Evolutionary conservation across 225 moss, liverwort and hornwort species (phyloP).

Genomic region (Takakia lepidozioides): DNA sequence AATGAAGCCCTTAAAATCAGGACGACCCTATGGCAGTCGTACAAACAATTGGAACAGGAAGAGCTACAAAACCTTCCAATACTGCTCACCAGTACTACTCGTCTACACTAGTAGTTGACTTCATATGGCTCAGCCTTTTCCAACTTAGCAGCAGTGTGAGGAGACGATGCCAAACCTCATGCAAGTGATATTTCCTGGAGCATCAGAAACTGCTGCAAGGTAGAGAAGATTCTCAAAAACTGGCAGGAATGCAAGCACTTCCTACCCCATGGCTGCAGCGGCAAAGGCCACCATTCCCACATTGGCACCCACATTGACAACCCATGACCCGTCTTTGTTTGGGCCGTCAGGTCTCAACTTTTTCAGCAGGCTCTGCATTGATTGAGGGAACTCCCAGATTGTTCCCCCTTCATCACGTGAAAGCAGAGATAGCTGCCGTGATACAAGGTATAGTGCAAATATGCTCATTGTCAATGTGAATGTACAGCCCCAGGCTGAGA

Average conservation of each 20-base stretch:
- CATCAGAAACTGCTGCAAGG: slow-evolving; percentile 11
- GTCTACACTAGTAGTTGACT: too few relatives aligned
- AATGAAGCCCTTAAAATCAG: too few relatives aligned
- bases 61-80: too few relatives aligned
- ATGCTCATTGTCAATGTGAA: too few relatives aligned
- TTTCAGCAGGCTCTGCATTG: slow-evolving; percentile 7
- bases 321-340: not conserved
- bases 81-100: too few relatives aligned
- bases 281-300: slow-evolving; percentile 14
- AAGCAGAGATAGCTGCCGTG: too few relatives aligned
- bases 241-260: slow-evolving; percentile 11
- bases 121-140: not conserved
- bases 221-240: slow-evolving; percentile 12
- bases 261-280: slow-evolving; percentile 12
- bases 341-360: slow-evolving; percentile 4
- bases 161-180: slow-evolving; percentile 2
- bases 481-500: too few relatives aligned
- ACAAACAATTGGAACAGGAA: too few relatives aligned
- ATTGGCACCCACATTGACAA: slow-evolving; percentile 16
- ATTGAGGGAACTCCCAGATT: slow-evolving; percentile 8
- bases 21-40: too few relatives aligned
- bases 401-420: slow-evolving; percentile 12
- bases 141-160: too few relatives aligned
- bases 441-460: too few relatives aligned
- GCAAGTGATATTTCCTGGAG: slow-evolving; percentile 6